Conservation (phyloP, 495 filamentous ascomycete species). For the Xylaria cubensis region DNA sequence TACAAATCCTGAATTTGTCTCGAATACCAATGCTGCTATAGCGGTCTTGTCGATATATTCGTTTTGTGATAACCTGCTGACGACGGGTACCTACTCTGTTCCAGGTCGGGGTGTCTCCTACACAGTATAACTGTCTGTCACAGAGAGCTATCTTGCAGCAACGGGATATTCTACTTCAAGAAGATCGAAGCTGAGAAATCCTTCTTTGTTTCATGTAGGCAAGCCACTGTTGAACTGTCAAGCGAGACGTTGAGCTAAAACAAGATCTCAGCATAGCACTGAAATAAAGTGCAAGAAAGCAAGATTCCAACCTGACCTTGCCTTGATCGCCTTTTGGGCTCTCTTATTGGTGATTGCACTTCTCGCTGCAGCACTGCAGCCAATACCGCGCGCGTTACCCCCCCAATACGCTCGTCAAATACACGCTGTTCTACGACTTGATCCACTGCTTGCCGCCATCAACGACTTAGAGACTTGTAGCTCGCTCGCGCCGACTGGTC, state of each 20-base stretch:
- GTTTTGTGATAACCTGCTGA: slow-evolving; percentile 1
- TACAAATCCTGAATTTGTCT: neutral
- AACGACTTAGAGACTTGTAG: slow-evolving; percentile 4
- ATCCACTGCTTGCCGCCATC: slow-evolving; percentile 26
- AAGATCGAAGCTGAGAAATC: slow-evolving; percentile 18
- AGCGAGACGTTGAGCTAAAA: slow-evolving; percentile 3
- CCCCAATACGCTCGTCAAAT: slow-evolving; percentile 8
- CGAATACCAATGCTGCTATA: neutral
- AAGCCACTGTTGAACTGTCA: slow-evolving; percentile 8
- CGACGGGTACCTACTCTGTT: neutral
- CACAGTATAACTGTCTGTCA: neutral
- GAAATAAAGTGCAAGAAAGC: neutral
- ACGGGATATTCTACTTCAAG: neutral
- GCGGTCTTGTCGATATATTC: neutral
- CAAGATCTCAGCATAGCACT: slow-evolving; percentile 4
- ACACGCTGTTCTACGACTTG: slow-evolving; percentile 6
- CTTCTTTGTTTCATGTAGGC: slow-evolving; percentile 19
- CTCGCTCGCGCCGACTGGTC: slow-evolving; percentile 23
- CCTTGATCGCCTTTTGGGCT: neutral
- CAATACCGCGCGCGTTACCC: slow-evolving; percentile 23
- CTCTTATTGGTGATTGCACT: slow-evolving; percentile 6
- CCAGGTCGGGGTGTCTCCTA: neutral
- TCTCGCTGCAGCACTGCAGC: slow-evolving; percentile 13
- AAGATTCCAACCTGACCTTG: neutral
- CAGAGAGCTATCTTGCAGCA: slow-evolving; percentile 1